A percentile compares a stretch with the other conserved stretches of the same genome.
Conservation (phyloP, 441 rosid genomes). For the Erodium moschatum region DNA sequence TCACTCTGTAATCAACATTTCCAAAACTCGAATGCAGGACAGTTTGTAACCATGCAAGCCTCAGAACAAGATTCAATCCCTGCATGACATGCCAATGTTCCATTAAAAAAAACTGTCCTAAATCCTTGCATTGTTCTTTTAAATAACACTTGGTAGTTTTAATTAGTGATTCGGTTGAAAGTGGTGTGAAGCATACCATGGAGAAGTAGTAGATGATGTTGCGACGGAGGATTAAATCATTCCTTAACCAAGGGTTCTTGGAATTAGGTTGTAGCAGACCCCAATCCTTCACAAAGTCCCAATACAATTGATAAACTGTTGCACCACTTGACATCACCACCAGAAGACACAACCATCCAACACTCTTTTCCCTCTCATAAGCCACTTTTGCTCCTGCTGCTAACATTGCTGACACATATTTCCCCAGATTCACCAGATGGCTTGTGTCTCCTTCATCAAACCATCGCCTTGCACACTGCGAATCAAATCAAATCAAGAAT, state of each 20-base stretch:
- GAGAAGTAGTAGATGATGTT: constrained; percentile 84
- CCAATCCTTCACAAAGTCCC: constrained; percentile 99
- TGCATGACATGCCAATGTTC: constrained; percentile 28
- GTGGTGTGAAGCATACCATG: constrained; percentile 45
- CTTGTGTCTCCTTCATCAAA: constrained; percentile 78
- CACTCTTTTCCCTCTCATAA: constrained; percentile 61
- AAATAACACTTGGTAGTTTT: too few species aligned
- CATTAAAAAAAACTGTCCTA: constrained; percentile 16
- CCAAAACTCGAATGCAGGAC: constrained; percentile 68
- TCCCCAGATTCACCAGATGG: constrained; percentile 82
- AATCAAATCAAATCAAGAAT: neutral
- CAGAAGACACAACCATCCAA: constrained; percentile 67
- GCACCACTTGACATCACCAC: constrained; percentile 80
- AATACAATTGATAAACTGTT: constrained; percentile 87
- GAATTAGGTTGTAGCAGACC: constrained; percentile 87
- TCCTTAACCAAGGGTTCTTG: constrained; percentile 93
- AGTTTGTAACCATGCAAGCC: constrained; percentile 93
- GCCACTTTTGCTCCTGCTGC: constrained; percentile 96
- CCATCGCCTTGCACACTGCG: constrained; percentile 95
- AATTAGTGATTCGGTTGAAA: too few species aligned
- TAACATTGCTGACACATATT: constrained; percentile 93
- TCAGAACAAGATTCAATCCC: constrained; percentile 75
- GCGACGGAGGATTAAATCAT: constrained; percentile 81
- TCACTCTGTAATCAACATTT: constrained; percentile 71
- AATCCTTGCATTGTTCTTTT: too few species aligned